Conservation (phyloP, 106 monocot genomes). For the Amphibolis antarctica region DNA sequence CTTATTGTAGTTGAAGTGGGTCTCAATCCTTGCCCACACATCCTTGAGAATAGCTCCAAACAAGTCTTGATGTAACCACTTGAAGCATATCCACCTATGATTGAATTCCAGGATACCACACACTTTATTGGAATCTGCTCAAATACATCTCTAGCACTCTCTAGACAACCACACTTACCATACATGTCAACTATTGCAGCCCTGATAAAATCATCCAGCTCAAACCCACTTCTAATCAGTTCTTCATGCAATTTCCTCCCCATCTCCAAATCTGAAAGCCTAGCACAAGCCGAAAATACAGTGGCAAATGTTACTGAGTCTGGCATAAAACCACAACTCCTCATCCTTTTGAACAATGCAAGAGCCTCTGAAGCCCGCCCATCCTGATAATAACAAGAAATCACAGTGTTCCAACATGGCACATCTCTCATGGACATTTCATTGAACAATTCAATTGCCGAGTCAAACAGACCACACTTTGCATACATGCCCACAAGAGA, state of each 20-base stretch:
- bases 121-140: conserved; percentile 28
- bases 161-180: conserved; percentile 50
- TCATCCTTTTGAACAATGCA: conserved; percentile 37
- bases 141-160: conserved; percentile 44
- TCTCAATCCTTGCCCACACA: conserved; percentile 30
- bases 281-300: conserved; percentile 52
- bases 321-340: conserved; percentile 30
- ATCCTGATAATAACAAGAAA: conserved; percentile 63
- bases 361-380: conserved; percentile 41
- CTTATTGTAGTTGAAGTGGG: conserved; percentile 53
- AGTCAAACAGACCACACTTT: conserved; percentile 20
- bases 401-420: conserved; percentile 53
- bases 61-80: conserved; percentile 24
- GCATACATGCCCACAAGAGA: conserved; percentile 57
- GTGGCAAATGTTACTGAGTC: conserved; percentile 40
- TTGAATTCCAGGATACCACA: conserved; percentile 31
- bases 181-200: conserved; percentile 62
- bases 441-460: conserved; percentile 36
- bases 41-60: conserved; percentile 40
- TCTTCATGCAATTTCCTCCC: conserved; percentile 48
- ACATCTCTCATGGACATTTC: conserved; percentile 52
- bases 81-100: conserved; percentile 39
- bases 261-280: conserved; percentile 28
- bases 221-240: conserved; percentile 18
- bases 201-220: conserved; percentile 38